Conservation (phyloP, 768 basidiomycete genomes). For the Melanogaster broomeanus region DNA sequence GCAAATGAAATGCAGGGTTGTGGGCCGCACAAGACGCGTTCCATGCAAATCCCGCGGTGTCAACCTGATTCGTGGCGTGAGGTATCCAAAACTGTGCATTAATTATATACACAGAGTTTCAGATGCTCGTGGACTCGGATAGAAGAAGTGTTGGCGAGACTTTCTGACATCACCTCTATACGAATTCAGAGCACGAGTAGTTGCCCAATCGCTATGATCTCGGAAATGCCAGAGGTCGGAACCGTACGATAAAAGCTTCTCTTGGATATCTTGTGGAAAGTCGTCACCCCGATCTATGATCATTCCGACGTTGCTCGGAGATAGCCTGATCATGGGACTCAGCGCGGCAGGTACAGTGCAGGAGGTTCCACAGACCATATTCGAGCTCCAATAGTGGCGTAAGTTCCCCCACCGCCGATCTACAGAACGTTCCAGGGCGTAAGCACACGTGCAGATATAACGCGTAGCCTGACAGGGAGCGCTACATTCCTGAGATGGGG, state of each 20-base stretch:
- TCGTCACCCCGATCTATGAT: constrained; percentile 81
- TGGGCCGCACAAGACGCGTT: constrained; percentile 52
- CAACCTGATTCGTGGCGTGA: constrained; percentile 69
- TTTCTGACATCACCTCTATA: constrained; percentile 74
- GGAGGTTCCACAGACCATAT: constrained; percentile 55
- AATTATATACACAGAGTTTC: constrained; percentile 6
- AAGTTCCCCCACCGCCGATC: constrained; percentile 91
- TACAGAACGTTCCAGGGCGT: constrained; percentile 28
- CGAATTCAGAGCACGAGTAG: constrained; percentile 72
- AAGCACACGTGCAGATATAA: not conserved
- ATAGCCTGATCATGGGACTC: constrained; percentile 54
- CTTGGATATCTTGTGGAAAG: constrained; percentile 62
- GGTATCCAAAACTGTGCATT: constrained; percentile 75
- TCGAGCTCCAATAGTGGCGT: constrained; percentile 77
- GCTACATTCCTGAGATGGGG: constrained; percentile 56
- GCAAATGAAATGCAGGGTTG: constrained; percentile 80
- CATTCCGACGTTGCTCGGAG: constrained; percentile 70
- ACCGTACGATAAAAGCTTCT: constrained; percentile 62
- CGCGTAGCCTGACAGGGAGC: constrained; percentile 10
- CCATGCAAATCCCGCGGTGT: constrained; percentile 66
- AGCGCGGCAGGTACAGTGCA: not conserved
- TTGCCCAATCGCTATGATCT: constrained; percentile 51
- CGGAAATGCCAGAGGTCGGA: constrained; percentile 78
- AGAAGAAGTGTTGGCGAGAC: constrained; percentile 39
- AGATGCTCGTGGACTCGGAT: constrained; percentile 6